These are phyloP conservation scores for Backusella morwellensis DNA, from an alignment of 192 early-diverging fungal genomes.

Conservation along the genomic window DNA sequence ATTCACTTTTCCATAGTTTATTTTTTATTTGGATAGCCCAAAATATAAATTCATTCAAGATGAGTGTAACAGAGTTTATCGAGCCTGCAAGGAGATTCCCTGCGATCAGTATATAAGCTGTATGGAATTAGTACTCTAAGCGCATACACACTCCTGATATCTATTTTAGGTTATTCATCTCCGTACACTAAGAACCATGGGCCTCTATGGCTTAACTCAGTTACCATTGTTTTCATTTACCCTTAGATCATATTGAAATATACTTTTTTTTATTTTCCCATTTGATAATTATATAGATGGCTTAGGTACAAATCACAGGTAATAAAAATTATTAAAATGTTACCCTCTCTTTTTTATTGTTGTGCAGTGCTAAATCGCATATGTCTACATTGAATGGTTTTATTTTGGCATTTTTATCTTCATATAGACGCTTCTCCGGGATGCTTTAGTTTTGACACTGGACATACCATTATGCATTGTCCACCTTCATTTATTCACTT, in stretches of 20 bases:
- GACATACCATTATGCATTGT: background rate
- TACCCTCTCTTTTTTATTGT: background rate
- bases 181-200: background rate
- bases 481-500: background rate
- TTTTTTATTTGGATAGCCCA: background rate
- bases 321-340: background rate
- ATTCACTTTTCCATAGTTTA: background rate
- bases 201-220: background rate
- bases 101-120: background rate
- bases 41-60: background rate
- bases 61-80: background rate
- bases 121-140: background rate
- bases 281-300: background rate
- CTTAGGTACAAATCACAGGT: background rate
- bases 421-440: background rate
- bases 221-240: background rate
- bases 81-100: background rate
- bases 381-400: background rate
- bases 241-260: background rate
- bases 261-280: background rate
- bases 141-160: background rate
- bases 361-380: background rate
- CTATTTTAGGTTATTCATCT: conserved; percentile 1
- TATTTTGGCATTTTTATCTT: background rate
- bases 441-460: background rate